Conservation (phyloP, 177 flowering plant genomes). For the Vitis hybrid region DNA sequence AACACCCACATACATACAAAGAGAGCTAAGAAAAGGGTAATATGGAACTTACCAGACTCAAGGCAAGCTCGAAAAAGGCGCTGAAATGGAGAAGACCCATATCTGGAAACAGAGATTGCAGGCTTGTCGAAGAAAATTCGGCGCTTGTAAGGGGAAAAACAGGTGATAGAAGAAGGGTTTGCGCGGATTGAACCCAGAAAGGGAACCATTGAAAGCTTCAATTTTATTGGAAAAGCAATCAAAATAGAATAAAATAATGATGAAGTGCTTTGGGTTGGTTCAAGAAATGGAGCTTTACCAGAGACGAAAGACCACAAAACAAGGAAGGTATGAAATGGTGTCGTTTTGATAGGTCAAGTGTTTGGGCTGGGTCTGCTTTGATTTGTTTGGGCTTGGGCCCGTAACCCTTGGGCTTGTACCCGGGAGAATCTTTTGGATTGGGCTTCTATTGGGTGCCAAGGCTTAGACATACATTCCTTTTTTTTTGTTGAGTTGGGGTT, state of each 20-base stretch:
- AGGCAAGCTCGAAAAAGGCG: slow-evolving; percentile 33
- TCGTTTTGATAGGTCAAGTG: too few relatives aligned
- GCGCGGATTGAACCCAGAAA: slow-evolving; percentile 35
- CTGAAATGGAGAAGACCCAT: slow-evolving; percentile 34
- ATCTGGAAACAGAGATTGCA: slow-evolving; percentile 22
- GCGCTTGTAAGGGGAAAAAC: slow-evolving; percentile 22
- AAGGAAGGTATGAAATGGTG: too few relatives aligned
- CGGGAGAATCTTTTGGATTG: too few relatives aligned
- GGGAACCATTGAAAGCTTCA: slow-evolving; percentile 30
- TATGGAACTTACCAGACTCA: slow-evolving; percentile 39
- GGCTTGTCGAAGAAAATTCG: slow-evolving; percentile 17
- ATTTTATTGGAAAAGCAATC: neutral
- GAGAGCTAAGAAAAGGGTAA: neutral
- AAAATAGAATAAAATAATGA: neutral
- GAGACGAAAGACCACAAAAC: too few relatives aligned
- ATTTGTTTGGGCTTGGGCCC: too few relatives aligned
- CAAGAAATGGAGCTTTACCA: too few relatives aligned
- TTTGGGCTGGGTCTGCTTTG: too few relatives aligned
- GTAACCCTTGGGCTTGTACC: too few relatives aligned
- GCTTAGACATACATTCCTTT: too few relatives aligned
- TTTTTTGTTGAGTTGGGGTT: too few relatives aligned
- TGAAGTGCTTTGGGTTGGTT: neutral
- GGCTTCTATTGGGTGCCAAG: too few relatives aligned
- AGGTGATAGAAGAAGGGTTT: slow-evolving; percentile 18
- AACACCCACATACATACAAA: neutral